phyloP scores from a whole-genome alignment of 257 asterid species.

The Nicotiana tabacum region DNA sequence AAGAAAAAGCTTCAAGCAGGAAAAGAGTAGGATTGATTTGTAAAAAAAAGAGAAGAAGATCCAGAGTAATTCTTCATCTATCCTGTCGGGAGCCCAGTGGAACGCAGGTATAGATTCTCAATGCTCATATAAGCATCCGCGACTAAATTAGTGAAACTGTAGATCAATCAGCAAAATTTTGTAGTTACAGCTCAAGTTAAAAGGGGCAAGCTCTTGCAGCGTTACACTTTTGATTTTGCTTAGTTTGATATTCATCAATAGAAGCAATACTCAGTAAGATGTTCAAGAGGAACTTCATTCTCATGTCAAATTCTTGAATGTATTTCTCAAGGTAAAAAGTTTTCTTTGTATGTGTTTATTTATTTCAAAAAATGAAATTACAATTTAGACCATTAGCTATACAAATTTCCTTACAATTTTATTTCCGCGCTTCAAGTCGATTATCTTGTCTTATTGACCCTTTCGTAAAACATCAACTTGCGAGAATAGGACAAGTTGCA shows the following conservation, averaged over 20 bases:
- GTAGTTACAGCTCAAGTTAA: background rate
- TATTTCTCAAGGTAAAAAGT: background rate
- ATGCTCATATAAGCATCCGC: background rate
- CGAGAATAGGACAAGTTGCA: background rate
- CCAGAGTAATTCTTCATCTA: background rate
- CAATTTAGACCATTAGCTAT: too few species aligned
- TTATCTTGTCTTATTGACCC: too few species aligned
- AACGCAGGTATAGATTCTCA: background rate
- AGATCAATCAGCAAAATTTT: background rate
- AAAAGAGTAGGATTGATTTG: slow-evolving; percentile 10
- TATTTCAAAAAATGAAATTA: too few species aligned
- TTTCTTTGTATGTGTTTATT: background rate
- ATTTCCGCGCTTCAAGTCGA: background rate
- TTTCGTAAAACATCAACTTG: background rate
- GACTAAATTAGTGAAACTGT: background rate
- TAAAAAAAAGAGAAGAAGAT: background rate
- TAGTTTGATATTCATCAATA: too few species aligned
- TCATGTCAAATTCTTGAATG: background rate
- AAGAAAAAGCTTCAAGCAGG: slow-evolving; percentile 28
- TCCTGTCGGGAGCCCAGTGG: background rate
- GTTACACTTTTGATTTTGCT: background rate
- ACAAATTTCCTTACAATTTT: background rate
- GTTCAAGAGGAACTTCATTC: background rate
- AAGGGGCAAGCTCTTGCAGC: background rate
- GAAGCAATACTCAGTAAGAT: background rate